Percentiles rank a stretch among this genome's conserved stretches.
Conservation (phyloP, 768 basidiomycete genomes). For the Lanmaoa pseudosensibilis region DNA sequence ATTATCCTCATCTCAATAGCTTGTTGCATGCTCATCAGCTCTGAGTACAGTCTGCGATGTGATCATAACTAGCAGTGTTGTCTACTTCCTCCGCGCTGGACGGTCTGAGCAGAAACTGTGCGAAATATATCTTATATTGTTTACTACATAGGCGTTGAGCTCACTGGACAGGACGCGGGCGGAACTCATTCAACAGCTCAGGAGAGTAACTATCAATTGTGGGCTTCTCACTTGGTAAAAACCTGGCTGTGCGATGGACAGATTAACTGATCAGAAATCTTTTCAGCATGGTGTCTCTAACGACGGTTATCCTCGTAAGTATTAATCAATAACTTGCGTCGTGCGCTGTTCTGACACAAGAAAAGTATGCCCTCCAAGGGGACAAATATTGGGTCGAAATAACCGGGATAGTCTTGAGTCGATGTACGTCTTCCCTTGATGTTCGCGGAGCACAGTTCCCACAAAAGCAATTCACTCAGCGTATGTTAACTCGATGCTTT, state of each 20-base stretch:
- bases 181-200: constrained; percentile 2
- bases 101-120: neutral
- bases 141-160: neutral
- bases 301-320: constrained; percentile 7
- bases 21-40: neutral
- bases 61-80: neutral
- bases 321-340: neutral
- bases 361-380: neutral
- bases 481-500: constrained; percentile 12
- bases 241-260: neutral
- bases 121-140: neutral
- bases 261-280: neutral
- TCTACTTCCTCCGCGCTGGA: constrained; percentile 7
- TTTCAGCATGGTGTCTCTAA: constrained; percentile 1
- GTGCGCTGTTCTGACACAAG: neutral
- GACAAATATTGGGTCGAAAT: constrained; percentile 2
- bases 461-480: neutral
- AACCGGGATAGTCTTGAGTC: neutral
- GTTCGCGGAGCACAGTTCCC: neutral
- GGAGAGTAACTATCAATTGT: constrained; percentile 1
- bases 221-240: constrained; percentile 7
- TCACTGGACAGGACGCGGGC: neutral
- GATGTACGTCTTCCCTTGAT: neutral
- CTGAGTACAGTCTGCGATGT: constrained; percentile 4
- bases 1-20: neutral